Percentiles rank a stretch among this genome's conserved stretches.
Conservation (phyloP, 75 land plant species). For the Cryptomeria japonica region DNA sequence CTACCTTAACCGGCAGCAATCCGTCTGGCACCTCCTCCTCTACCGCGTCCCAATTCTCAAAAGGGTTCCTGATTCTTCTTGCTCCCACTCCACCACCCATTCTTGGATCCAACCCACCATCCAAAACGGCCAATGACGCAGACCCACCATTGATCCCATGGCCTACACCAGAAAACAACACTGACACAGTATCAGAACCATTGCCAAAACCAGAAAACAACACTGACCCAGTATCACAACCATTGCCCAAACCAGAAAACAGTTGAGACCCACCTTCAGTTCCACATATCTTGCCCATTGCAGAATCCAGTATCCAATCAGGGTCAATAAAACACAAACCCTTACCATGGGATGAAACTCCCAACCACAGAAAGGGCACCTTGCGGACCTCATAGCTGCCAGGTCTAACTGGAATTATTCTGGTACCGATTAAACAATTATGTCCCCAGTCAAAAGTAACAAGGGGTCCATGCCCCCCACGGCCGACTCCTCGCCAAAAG, state of each 20-base stretch:
- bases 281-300: not conserved
- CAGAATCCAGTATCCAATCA: conserved; percentile 14
- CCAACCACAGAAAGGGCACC: conserved; percentile 70
- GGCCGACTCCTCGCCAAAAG: conserved; percentile 81
- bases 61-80: not conserved
- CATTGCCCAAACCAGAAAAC: conserved; percentile 13
- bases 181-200: not conserved
- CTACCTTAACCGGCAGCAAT: conserved; percentile 50
- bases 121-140: not conserved
- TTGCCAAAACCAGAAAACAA: conserved; percentile 5
- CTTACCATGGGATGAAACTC: conserved; percentile 43
- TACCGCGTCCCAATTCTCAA: conserved; percentile 14
- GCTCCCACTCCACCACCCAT: not conserved
- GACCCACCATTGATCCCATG: not conserved
- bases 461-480: conserved; percentile 31
- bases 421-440: conserved; percentile 41
- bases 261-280: conserved; percentile 10
- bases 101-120: not conserved
- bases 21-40: conserved; percentile 23
- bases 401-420: conserved; percentile 48
- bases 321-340: conserved; percentile 45
- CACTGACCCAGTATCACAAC: not conserved
- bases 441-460: conserved; percentile 80
- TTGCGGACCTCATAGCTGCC: conserved; percentile 57
- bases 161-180: not conserved